Base-by-base conservation (phyloP, 2,329 filamentous ascomycete genomes). In the Tolypocladium sp. region DNA sequence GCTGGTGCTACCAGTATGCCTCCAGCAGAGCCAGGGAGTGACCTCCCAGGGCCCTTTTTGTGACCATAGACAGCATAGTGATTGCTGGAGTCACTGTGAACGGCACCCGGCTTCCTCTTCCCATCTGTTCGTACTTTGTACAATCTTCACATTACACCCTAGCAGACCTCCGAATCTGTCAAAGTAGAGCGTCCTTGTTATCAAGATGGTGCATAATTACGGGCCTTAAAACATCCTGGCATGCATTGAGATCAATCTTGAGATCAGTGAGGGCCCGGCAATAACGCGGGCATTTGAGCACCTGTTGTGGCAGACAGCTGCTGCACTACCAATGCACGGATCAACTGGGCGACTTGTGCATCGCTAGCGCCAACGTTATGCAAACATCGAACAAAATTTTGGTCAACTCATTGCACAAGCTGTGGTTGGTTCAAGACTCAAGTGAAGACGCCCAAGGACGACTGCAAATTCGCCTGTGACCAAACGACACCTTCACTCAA, bases 321-420 rank as follows among this genome's bases (percentile, higher is more conserved):
- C 46, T 49, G 46, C 27, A 52, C 49, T n/a, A 33, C 35, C 49
- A 2, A 53, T 5, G 30, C 27, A 53, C 49, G 27, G 46, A n/a
- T 33, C 46, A 33, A 20, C 15, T 30, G 7, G 46, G 25, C 13
- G 13, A 52, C 20, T 35, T 53, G 59, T 62, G 52, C 58, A 57
- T 54, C 52, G 44, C 58, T 64, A 65, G 63, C 59, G 63, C 59
- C 63, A 42, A 60, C 60, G 55, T 62, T 51, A 52, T 57, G 58
- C 60, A 60, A 33, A n/a, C 42, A n/a, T 44, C 6, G 13, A 49
- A 59, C 59, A 58, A 60, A 64, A 60, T 58, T 59, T 59, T 60
- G 58, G 60, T 58, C 59, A 44, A 56, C 38, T 12, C 57, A 55
- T 44, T 56, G 56, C 56, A 56, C 44, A 42, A 53, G 56, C 56